Evolutionary conservation across 2,329 filamentous ascomycete species (phyloP).

Genomic region (Westerdykella sp.): DNA sequence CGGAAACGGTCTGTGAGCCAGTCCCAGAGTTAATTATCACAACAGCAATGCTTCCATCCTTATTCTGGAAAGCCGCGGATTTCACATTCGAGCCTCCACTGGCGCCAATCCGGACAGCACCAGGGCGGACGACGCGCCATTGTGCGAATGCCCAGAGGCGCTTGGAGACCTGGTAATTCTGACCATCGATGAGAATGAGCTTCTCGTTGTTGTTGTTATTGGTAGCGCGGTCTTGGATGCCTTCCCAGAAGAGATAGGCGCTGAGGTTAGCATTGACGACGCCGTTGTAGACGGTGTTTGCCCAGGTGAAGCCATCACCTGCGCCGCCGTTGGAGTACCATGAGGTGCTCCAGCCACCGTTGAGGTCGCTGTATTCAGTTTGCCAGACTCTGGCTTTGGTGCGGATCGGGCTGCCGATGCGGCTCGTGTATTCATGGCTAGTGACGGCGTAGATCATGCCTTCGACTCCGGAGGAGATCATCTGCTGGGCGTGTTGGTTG

Average conservation of each 20-base stretch:
- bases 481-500: slow-evolving; percentile 32
- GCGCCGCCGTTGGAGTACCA: slow-evolving; percentile 46
- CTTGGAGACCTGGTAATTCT: slow-evolving; percentile 30
- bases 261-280: slow-evolving; percentile 46
- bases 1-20: slow-evolving; percentile 13
- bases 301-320: slow-evolving; percentile 52
- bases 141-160: slow-evolving; percentile 41
- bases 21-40: slow-evolving; percentile 23
- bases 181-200: slow-evolving; percentile 33
- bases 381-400: slow-evolving; percentile 46
- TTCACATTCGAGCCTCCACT: slow-evolving; percentile 27
- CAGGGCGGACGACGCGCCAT: slow-evolving; percentile 37
- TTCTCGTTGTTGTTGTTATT: slow-evolving; percentile 33
- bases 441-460: slow-evolving; percentile 39
- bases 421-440: slow-evolving; percentile 39
- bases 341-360: slow-evolving; percentile 33
- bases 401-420: slow-evolving; percentile 37
- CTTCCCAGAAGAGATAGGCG: slow-evolving; percentile 53
- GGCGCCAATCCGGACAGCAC: slow-evolving; percentile 34
- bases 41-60: slow-evolving; percentile 28
- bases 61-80: slow-evolving; percentile 27
- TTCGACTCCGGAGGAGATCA: slow-evolving; percentile 37
- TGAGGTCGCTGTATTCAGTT: slow-evolving; percentile 47
- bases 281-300: slow-evolving; percentile 48
- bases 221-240: slow-evolving; percentile 37